Evolutionary conservation across 257 asterid genomes (phyloP).

Genomic region (Rhazya stricta): DNA sequence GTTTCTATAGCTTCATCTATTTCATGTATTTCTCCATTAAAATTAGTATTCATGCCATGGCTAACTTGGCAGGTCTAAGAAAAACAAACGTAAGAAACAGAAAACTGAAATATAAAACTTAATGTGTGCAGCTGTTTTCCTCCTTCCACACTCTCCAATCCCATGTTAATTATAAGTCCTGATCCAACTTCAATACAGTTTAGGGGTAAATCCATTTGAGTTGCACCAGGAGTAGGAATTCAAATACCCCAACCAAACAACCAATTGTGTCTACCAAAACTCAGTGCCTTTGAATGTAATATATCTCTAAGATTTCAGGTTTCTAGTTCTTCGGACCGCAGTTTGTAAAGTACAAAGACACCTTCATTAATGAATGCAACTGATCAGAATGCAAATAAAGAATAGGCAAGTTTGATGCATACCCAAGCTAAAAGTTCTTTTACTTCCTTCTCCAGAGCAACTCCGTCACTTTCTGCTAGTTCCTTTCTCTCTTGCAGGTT

Average conservation of each 20-base stretch:
- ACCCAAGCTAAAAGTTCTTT: slow-evolving; percentile 20
- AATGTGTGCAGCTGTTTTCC: not conserved
- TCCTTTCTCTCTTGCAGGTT: slow-evolving; percentile 4
- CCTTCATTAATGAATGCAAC: not conserved
- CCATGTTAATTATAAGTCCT: not conserved
- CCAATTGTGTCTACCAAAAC: not conserved
- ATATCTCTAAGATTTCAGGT: not conserved
- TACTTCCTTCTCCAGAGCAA: slow-evolving; percentile 17
- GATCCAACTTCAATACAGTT: not conserved
- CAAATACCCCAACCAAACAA: not conserved
- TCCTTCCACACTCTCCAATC: not conserved
- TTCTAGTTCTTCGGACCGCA: not conserved
- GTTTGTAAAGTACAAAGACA: not conserved
- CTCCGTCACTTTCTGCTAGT: slow-evolving; percentile 1
- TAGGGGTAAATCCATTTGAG: not conserved
- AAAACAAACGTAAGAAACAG: not conserved
- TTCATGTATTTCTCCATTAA: too few relatives aligned
- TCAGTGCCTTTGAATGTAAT: not conserved
- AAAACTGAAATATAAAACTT: not conserved
- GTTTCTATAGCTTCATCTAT: too few relatives aligned
- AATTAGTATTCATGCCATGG: not conserved
- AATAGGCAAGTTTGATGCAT: not conserved
- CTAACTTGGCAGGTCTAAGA: not conserved
- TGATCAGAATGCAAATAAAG: not conserved
- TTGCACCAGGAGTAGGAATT: not conserved